Percentiles rank a stretch among this genome's conserved stretches.
phyloP scores from a whole-genome alignment of 257 asterid species.

The Nicotiana undulata region DNA sequence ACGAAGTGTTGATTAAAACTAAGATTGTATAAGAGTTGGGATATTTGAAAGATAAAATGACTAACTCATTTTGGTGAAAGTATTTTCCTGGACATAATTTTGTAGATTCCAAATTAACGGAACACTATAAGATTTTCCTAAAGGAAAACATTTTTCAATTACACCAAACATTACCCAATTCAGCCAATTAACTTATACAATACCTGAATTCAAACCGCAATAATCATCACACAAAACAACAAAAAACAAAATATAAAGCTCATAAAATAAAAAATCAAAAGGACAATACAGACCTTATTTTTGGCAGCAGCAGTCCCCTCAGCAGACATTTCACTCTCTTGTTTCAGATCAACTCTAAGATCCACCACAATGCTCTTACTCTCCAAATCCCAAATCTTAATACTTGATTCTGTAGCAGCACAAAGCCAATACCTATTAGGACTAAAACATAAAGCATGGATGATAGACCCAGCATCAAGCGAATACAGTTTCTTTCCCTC shows the following conservation, averaged over 20 bases:
- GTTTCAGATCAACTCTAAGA: constrained; percentile 54
- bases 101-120: neutral
- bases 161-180: neutral
- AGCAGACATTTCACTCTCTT: constrained; percentile 48
- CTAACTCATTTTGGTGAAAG: neutral
- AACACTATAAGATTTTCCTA: neutral
- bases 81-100: neutral
- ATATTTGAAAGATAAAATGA: neutral
- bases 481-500: constrained; percentile 11
- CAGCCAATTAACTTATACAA: neutral
- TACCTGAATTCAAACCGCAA: neutral
- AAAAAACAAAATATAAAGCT: neutral
- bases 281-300: constrained; percentile 34
- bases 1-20: neutral
- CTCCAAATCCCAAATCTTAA: constrained; percentile 82
- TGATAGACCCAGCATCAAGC: constrained; percentile 7
- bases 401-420: constrained; percentile 39
- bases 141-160: neutral
- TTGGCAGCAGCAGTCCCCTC: constrained; percentile 33
- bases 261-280: neutral
- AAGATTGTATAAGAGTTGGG: neutral
- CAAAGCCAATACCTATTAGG: constrained; percentile 18
- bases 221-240: too few relatives aligned
- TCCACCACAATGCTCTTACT: constrained; percentile 46
- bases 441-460: constrained; percentile 16